A percentile compares a stretch with the other conserved stretches of the same genome.
Evolutionary conservation across 2,329 filamentous ascomycete genomes (phyloP).

Genomic region (Pseudogymnoascus pannorum): DNA sequence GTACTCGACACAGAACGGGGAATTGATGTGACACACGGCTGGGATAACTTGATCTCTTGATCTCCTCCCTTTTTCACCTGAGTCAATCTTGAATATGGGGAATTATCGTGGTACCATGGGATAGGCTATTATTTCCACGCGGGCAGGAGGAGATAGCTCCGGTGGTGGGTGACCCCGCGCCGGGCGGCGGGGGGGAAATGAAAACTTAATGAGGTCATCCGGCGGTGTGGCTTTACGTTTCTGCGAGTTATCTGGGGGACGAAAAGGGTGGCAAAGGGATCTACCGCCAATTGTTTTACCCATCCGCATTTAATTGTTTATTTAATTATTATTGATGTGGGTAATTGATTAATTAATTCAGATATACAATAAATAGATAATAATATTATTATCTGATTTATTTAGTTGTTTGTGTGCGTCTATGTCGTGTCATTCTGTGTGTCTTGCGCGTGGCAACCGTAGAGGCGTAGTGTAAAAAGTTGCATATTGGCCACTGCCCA

Average conservation of each 20-base stretch:
- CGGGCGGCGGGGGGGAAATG: no score
- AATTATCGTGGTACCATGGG: neutral
- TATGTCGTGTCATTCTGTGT: constrained; percentile 3
- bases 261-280: constrained; percentile 18
- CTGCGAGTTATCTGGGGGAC: constrained; percentile 24
- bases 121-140: neutral
- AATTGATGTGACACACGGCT: neutral
- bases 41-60: neutral
- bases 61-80: neutral
- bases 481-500: constrained; percentile 15
- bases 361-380: neutral
- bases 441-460: constrained; percentile 26
- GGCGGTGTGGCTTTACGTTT: constrained; percentile 5
- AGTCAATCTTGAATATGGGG: neutral
- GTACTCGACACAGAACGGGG: neutral
- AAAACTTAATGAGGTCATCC: constrained; percentile 2
- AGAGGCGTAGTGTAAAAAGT: neutral
- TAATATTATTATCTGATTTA: constrained; percentile 8
- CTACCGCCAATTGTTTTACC: constrained; percentile 1
- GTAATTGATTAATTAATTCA: neutral
- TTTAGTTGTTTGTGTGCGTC: constrained; percentile 9
- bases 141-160: neutral
- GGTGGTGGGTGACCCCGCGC: neutral
- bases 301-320: neutral
- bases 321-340: neutral